Conservation (phyloP, 768 basidiomycete species). For the Coprinopsis cinerea region DNA sequence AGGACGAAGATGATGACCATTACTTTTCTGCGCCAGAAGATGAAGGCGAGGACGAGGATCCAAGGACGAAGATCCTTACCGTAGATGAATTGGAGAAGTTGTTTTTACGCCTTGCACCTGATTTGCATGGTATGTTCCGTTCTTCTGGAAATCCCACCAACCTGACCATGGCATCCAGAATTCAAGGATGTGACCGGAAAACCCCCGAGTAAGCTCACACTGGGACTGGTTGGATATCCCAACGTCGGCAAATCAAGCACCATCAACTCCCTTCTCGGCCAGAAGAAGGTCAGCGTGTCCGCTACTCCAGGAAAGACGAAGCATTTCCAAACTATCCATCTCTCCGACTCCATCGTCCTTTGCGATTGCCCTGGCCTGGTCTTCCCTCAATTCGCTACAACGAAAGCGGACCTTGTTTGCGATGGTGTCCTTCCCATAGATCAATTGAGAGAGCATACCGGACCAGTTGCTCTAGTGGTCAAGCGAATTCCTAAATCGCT, state of each 20-base stretch:
- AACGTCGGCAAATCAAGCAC: conserved; percentile 99
- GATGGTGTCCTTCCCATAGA: conserved; percentile 98
- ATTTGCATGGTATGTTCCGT: conserved; percentile 49
- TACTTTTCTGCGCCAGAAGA: conserved; percentile 52
- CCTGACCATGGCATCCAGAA: conserved; percentile 30
- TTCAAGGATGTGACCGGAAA: conserved; percentile 57
- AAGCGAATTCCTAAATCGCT: conserved; percentile 76
- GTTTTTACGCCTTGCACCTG: conserved; percentile 67
- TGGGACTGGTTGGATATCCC: conserved; percentile 95
- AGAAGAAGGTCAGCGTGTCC: conserved; percentile 97
- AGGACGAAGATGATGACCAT: conserved; percentile 20
- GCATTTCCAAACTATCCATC: conserved; percentile 96
- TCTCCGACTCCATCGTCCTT: conserved; percentile 80
- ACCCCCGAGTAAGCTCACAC: conserved; percentile 57
- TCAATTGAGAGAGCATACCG: conserved; percentile 90
- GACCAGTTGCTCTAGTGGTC: conserved; percentile 72
- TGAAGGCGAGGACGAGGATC: conserved; percentile 45
- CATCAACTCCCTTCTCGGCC: conserved; percentile 92
- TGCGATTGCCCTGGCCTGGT: conserved; percentile 99
- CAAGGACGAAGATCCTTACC: conserved; percentile 70
- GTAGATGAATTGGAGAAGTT: conserved; percentile 86
- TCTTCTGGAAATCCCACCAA: background rate
- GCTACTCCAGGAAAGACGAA: conserved; percentile 98
- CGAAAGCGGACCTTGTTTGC: conserved; percentile 92
- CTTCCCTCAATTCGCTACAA: conserved; percentile 97